Base-by-base conservation (phyloP, 2,329 filamentous ascomycete species). In the Phialocephala sp. region DNA sequence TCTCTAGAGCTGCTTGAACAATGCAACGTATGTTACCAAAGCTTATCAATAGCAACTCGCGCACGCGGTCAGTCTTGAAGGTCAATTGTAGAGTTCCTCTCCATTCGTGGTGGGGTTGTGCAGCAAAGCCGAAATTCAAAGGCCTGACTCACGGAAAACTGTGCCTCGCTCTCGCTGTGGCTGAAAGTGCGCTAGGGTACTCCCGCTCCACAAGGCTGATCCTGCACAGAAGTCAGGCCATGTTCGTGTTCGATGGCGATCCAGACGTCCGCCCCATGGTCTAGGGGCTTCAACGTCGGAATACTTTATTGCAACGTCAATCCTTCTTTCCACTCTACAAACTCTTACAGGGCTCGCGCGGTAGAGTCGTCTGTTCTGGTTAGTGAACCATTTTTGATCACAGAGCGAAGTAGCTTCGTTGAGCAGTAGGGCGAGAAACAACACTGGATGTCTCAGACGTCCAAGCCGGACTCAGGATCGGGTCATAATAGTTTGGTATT, bases 231-330 rank as follows among this genome's bases (percentile, higher is more conserved):
- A 12, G 27, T 63, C 62, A 37, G 36, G 36, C 60, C 45, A 56
- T 37, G 27, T 35, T 37, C 41, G 41, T 24, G 60, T 39, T 58
- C 65, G 35, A 66, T 63, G 39, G 41, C 50, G 47, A 55, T 60
- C 66, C 63, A 58, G 61, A 64, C 57, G 57, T 57, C 22, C 18
- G 24, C 36, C 24, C 27, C 55, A 41, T 24, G 39, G 11, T 39
- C 50, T 37, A 18, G 61, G 66, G 50, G 55, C 41, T n/a, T 47
- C 20, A 56, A 36, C 24, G 35, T 24, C 41, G 14, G 50, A 58
- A 58, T 65, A 70, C 63, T 69, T 66, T 72, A 70, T 68, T 45
- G 60, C 68, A 68, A 70, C 70, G 67, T 70, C 69, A 65, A 27
- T 57, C 55, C 15, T 37, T 41, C 20, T 15, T 39, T n/a, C 22